These are phyloP conservation scores for Stygiomarasmius scandens DNA, from an alignment of 1,284 basidiomycete genomes.

Conservation along the genomic window DNA sequence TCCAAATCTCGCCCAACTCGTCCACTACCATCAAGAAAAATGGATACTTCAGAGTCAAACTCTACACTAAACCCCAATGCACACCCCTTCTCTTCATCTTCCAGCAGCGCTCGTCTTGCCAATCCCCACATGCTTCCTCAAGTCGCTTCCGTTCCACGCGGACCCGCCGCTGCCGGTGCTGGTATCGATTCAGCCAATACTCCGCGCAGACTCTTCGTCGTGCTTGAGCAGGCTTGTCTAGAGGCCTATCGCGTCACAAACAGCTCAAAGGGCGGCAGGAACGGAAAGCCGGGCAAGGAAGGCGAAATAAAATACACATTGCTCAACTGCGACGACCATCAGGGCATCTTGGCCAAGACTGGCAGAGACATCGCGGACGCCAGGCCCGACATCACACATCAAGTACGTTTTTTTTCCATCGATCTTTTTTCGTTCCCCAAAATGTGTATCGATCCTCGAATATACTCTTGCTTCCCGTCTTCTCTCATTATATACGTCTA, in stretches of 20 bases:
- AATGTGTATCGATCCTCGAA: background rate
- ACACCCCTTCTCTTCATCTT: conserved; percentile 28
- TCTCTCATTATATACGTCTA: background rate
- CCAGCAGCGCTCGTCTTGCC: conserved; percentile 38
- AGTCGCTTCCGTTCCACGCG: conserved; percentile 78
- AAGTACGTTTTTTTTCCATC: conserved; percentile 55
- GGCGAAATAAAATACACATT: conserved; percentile 95
- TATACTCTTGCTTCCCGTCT: background rate
- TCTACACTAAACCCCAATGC: conserved; percentile 15
- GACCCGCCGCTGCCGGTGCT: conserved; percentile 21
- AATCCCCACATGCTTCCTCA: conserved; percentile 77
- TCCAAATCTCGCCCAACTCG: background rate
- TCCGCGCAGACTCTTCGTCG: conserved; percentile 82
- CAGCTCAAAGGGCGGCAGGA: conserved; percentile 41
- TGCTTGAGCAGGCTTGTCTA: conserved; percentile 92
- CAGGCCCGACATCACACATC: conserved; percentile 97
- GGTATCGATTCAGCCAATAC: conserved; percentile 48
- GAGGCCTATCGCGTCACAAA: conserved; percentile 91
- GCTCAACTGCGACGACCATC: conserved; percentile 98
- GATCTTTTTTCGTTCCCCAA: background rate
- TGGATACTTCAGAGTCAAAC: conserved; percentile 5
- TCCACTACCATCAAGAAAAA: background rate
- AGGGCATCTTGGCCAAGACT: conserved; percentile 97
- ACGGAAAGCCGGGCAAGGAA: conserved; percentile 55
- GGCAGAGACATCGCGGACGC: conserved; percentile 98